Conservation (phyloP, 805 yeast species). For the Zygosaccharomyces pseudorouxii region DNA sequence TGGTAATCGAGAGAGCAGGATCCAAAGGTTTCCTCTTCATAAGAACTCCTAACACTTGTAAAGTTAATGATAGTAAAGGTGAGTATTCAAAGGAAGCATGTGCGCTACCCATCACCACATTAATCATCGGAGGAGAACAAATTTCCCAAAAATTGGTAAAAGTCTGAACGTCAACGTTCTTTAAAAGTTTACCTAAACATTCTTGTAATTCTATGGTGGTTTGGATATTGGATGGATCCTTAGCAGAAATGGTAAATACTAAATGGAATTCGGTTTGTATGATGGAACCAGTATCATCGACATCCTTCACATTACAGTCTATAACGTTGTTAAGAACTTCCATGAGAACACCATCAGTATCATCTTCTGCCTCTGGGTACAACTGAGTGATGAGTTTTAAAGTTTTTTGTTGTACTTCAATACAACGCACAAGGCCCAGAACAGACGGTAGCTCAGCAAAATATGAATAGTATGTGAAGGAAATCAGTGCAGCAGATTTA, state of each 20-base stretch:
- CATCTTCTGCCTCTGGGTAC: slow-evolving; percentile 66
- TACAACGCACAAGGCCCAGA: slow-evolving; percentile 19
- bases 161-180: slow-evolving; percentile 40
- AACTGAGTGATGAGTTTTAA: slow-evolving; percentile 43
- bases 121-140: slow-evolving; percentile 49
- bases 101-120: slow-evolving; percentile 31
- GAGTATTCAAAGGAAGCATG: slow-evolving; percentile 43
- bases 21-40: slow-evolving; percentile 31
- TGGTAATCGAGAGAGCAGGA: slow-evolving; percentile 24
- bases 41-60: slow-evolving; percentile 30
- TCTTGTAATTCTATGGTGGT: slow-evolving; percentile 63
- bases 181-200: slow-evolving; percentile 58
- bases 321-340: slow-evolving; percentile 54
- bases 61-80: slow-evolving; percentile 43
- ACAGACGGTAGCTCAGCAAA: slow-evolving; percentile 36
- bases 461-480: slow-evolving; percentile 48
- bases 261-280: slow-evolving; percentile 43
- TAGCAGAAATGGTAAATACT: slow-evolving; percentile 59
- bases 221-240: slow-evolving; percentile 72
- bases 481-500: slow-evolving; percentile 40
- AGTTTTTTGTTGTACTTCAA: slow-evolving; percentile 23
- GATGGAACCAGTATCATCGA: slow-evolving; percentile 3
- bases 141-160: slow-evolving; percentile 47
- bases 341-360: slow-evolving; percentile 65
- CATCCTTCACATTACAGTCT: slow-evolving; percentile 45